These are phyloP conservation scores for Przewalskia tangutica DNA, from an alignment of 257 asterid species.

Conservation along the genomic window DNA sequence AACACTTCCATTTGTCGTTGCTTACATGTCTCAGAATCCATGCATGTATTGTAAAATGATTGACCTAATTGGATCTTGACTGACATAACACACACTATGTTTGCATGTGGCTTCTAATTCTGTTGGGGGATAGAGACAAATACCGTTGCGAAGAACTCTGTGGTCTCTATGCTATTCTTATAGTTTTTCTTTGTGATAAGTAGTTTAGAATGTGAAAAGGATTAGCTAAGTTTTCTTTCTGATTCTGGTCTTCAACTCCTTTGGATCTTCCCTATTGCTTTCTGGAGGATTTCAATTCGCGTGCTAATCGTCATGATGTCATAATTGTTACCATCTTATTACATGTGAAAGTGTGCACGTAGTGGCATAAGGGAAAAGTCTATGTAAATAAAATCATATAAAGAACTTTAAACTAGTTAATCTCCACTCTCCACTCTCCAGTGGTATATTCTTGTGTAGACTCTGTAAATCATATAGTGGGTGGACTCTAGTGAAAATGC, in stretches of 20 bases:
- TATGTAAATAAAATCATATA: background rate
- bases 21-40: background rate
- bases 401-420: background rate
- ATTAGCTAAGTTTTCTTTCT: background rate
- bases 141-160: background rate
- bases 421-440: too few species aligned
- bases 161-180: background rate
- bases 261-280: background rate
- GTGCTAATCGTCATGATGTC: background rate
- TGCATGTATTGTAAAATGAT: background rate
- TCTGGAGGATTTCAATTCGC: background rate
- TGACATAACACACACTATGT: background rate
- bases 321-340: background rate
- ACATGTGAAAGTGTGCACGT: background rate
- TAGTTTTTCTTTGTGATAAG: background rate
- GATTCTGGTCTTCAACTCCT: background rate
- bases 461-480: background rate
- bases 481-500: background rate
- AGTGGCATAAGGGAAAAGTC: background rate
- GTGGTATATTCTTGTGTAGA: background rate
- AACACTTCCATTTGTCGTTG: background rate
- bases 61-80: background rate
- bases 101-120: background rate
- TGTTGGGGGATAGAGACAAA: background rate
- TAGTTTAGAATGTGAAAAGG: background rate